Base-by-base conservation (phyloP, 352 stramenopile species). In the Phytophthora cryptogea region DNA sequence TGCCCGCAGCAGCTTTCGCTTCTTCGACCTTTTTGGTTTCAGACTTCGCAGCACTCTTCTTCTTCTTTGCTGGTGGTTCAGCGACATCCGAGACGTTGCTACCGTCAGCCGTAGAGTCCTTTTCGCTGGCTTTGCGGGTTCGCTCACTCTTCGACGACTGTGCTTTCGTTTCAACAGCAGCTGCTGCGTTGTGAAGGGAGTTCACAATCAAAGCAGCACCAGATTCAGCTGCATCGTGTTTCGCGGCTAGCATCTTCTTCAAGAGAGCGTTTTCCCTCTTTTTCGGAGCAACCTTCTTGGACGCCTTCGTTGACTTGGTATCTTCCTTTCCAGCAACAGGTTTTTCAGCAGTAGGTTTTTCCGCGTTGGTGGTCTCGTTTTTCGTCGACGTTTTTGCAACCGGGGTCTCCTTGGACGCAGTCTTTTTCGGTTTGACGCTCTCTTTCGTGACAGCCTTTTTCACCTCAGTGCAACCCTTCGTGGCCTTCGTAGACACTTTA, bases 211-310 rank as follows among this genome's bases (percentile, higher is more conserved):
- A 8, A 40, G 59, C 54, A 59, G 68, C 63, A 35, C 54, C 58
- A 23, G 63, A 73, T 55, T 66, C 49, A 10, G 54, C 35, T 31
- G 33, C 44, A 59, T 52, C 27, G 1, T 67, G 58, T 42, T 72
- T 72, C n/a, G 59, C 63, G 8, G 63, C 68, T 42, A 60, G 51
- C 68, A 76, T 76, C 30, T 70, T 59, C 33, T 70, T 60, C 33
- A 76, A 23, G 0, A 76, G 35, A 52, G 44, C 63, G 43, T 76
- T 76, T 23, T 47, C 59, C 27, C 68, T 76, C 35, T 70, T 76
- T 36, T 67, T 72, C 11, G 59, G 30, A 11, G 11, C n/a, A 27
- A 28, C 20, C 48, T 72, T 70, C 40, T 71, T 70, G 9, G 48
- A 8, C 2, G 32, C 49, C 5, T 53, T 70, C 36, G 51, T 62